Conservation (phyloP, 129 eudicot species). For the Flaveria trinervia region DNA sequence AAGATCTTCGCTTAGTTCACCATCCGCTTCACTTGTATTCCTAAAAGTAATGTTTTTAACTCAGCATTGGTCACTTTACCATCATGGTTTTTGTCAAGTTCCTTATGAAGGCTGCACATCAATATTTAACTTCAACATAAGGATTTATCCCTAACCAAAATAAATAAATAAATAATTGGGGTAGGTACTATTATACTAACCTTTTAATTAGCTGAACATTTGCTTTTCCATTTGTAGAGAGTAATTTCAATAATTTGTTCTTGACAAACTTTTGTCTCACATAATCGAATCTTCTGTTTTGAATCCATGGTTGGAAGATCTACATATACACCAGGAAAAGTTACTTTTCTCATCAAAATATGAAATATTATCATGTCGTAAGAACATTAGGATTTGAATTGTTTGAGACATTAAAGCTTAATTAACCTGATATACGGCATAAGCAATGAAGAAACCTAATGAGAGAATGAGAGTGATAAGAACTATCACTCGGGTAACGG, state of each 20-base stretch:
- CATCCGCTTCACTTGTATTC: conserved; percentile 60
- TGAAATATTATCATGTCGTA: background rate
- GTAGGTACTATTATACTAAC: conserved; percentile 31
- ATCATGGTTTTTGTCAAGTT: conserved; percentile 54
- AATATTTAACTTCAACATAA: background rate
- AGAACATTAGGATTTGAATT: background rate
- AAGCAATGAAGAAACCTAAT: conserved; percentile 35
- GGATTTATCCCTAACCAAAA: background rate
- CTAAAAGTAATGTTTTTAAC: conserved; percentile 57
- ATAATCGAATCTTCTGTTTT: conserved; percentile 53
- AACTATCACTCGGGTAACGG: conserved; percentile 37
- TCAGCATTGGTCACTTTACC: conserved; percentile 48
- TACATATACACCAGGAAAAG: conserved; percentile 10
- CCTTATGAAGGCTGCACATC: conserved; percentile 47
- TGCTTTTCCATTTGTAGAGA: conserved; percentile 53
- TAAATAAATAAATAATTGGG: background rate
- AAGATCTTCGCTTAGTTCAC: conserved; percentile 39
- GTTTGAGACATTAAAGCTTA: background rate
- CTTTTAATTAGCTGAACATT: conserved; percentile 48
- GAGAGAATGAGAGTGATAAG: conserved; percentile 53
- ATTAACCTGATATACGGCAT: conserved; percentile 59
- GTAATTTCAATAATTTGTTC: conserved; percentile 52
- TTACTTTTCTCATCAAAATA: background rate
- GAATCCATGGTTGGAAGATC: conserved; percentile 76
- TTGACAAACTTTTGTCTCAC: conserved; percentile 52